Percentiles rank a stretch among this genome's conserved stretches.
Evolutionary conservation across 225 moss, liverwort and hornwort species (phyloP).

Genomic region (Anthoceros angustus): DNA sequence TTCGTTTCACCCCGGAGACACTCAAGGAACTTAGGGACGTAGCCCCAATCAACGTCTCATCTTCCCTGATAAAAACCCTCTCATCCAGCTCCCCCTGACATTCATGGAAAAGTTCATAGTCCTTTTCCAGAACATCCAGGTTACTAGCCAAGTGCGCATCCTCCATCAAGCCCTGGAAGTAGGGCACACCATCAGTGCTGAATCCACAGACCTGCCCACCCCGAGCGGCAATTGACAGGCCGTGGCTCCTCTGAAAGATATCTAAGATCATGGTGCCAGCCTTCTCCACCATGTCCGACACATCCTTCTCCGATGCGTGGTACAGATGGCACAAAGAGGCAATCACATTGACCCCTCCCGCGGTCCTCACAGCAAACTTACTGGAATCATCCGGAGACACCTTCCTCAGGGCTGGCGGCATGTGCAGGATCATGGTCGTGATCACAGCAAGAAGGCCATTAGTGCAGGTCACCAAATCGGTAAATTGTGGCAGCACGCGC

Average conservation of each 20-base stretch:
- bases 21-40: background rate
- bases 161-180: slow-evolving; percentile 84
- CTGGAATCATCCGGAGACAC: slow-evolving; percentile 66
- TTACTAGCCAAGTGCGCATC: slow-evolving; percentile 47
- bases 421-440: slow-evolving; percentile 74
- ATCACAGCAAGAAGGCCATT: slow-evolving; percentile 85
- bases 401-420: slow-evolving; percentile 83
- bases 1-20: slow-evolving; percentile 39
- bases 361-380: slow-evolving; percentile 44
- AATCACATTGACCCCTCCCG: slow-evolving; percentile 69
- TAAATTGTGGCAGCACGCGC: slow-evolving; percentile 59
- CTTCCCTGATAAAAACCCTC: slow-evolving; percentile 82
- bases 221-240: slow-evolving; percentile 36
- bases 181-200: slow-evolving; percentile 58
- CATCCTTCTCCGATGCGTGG: slow-evolving; percentile 79
- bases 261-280: slow-evolving; percentile 51
- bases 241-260: slow-evolving; percentile 43
- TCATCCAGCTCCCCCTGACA: slow-evolving; percentile 85
- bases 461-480: slow-evolving; percentile 89
- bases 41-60: slow-evolving; percentile 47
- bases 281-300: slow-evolving; percentile 58
- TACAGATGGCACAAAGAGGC: slow-evolving; percentile 72
- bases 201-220: slow-evolving; percentile 71
- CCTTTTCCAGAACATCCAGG: slow-evolving; percentile 52
- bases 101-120: slow-evolving; percentile 69